Conservation (phyloP, 768 basidiomycete species). For the Lactarius sanguifluus region DNA sequence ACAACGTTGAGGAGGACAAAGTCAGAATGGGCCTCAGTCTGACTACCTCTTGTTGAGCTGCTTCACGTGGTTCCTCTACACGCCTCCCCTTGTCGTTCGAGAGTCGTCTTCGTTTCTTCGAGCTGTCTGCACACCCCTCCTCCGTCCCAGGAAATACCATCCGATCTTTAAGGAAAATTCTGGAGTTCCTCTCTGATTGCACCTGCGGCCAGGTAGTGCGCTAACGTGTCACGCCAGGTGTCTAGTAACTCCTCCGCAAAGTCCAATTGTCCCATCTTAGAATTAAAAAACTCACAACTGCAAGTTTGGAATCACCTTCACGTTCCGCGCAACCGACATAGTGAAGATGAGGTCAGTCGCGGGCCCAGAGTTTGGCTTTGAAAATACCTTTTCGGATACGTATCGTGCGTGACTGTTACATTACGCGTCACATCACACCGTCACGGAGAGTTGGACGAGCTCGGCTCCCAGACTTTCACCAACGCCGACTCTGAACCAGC, state of each 20-base stretch:
- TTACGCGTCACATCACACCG: neutral
- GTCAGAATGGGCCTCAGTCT: neutral
- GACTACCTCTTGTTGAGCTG: neutral
- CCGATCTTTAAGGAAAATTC: neutral
- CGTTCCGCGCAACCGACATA: no score
- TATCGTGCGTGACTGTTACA: no score
- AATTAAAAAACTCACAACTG: neutral
- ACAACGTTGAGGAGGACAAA: no score
- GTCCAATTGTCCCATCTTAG: constrained; percentile 2
- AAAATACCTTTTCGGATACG: neutral
- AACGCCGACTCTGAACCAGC: neutral
- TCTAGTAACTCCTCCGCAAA: neutral
- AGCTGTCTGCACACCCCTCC: no score
- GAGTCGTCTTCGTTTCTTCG: neutral
- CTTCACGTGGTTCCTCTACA: neutral
- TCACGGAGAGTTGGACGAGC: neutral
- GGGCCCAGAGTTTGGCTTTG: no score
- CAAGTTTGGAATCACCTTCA: neutral
- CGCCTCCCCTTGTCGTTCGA: neutral
- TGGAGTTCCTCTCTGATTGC: neutral
- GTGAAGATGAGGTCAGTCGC: no score
- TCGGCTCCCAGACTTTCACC: neutral
- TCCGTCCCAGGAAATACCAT: neutral
- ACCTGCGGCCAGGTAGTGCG: neutral
- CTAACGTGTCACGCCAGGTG: neutral